A percentile compares a stretch with the other conserved stretches of the same genome.
Evolutionary conservation across 331 rosid genomes (phyloP).

Genomic region (Stylosanthes scabra): DNA sequence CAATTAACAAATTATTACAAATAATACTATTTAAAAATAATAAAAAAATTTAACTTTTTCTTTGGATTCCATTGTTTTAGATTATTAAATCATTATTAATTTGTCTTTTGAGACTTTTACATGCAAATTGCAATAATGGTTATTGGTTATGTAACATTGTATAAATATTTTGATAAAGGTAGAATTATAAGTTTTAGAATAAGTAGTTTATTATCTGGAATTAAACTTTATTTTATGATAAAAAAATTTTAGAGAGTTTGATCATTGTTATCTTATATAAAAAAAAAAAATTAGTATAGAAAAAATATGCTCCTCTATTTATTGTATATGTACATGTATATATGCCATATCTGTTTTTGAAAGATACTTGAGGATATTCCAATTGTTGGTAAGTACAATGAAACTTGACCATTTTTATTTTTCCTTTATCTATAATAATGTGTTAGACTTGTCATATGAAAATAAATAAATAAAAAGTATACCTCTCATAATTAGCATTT

Average conservation of each 20-base stretch:
- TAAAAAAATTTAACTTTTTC: neutral
- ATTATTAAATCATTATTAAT: neutral
- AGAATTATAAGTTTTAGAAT: no score
- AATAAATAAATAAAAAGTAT: no score
- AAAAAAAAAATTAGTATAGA: no score
- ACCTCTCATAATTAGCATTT: neutral
- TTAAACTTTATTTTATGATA: no score
- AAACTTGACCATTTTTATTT: neutral
- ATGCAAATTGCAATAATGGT: neutral
- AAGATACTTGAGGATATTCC: slow-evolving; percentile 30
- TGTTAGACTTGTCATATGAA: neutral
- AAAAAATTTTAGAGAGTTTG: no score
- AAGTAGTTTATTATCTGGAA: no score
- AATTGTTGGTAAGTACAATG: neutral
- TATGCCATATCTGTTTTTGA: neutral
- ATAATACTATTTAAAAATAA: no score
- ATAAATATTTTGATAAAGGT: no score
- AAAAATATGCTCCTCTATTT: neutral
- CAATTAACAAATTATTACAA: no score
- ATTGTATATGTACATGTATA: neutral
- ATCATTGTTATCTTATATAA: no score
- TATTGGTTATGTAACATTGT: neutral
- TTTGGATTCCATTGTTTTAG: neutral
- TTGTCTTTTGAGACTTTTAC: no score
- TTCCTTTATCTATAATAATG: no score